A percentile compares a stretch with the other conserved stretches of the same genome.
Conservation (phyloP, 2,329 filamentous ascomycete genomes). For the Botrytis pseudocinerea region DNA sequence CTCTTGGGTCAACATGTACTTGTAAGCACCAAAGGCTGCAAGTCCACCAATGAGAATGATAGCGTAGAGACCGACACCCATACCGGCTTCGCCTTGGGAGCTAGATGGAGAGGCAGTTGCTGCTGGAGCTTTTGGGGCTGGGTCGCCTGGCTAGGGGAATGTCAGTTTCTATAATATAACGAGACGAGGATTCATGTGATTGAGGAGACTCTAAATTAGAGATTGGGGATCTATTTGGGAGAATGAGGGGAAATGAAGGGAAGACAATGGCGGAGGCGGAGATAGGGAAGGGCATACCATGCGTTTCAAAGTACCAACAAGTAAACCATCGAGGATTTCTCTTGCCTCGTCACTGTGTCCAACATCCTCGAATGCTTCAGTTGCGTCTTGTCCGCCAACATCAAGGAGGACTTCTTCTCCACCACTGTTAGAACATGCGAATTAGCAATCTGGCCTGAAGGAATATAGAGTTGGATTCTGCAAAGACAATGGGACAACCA, state of each 20-base stretch:
- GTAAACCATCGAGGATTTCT: conserved; percentile 80
- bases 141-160: conserved; percentile 67
- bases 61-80: conserved; percentile 79
- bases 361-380: conserved; percentile 98
- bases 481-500: not conserved
- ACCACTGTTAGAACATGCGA: conserved; percentile 60
- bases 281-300: conserved; percentile 56
- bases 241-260: not conserved
- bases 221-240: not conserved
- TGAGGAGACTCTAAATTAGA: conserved; percentile 7
- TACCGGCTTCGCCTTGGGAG: conserved; percentile 48
- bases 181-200: too few relatives aligned
- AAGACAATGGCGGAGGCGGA: not conserved
- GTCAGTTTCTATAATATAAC: not conserved
- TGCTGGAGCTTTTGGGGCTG: conserved; percentile 54
- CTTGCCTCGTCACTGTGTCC: conserved; percentile 98
- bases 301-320: conserved; percentile 78
- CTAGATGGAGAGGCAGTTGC: conserved; percentile 50
- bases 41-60: conserved; percentile 75
- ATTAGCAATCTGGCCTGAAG: conserved; percentile 8
- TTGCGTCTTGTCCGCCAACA: conserved; percentile 91
- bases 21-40: conserved; percentile 77
- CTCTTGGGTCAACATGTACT: conserved; percentile 66
- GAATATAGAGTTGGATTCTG: not conserved
- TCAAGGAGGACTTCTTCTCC: conserved; percentile 98